Evolutionary conservation across 257 asterid species (phyloP).

Genomic region (Cinchona pubescens): DNA sequence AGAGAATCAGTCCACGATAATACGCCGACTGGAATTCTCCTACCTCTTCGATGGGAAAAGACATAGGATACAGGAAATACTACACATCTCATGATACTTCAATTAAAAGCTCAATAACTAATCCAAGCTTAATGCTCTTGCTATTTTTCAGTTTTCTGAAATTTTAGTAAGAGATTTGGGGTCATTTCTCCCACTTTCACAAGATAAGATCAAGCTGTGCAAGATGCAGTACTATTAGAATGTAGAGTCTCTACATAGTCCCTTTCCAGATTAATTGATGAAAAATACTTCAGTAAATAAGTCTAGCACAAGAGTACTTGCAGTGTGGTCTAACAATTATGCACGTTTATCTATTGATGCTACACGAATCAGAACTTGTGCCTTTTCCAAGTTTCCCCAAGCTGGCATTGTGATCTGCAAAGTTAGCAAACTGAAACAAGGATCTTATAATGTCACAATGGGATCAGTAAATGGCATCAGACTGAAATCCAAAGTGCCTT

Average conservation of each 20-base stretch:
- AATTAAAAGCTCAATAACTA: not conserved
- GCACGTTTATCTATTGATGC: too few species aligned
- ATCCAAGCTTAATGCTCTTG: not conserved
- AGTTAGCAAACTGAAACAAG: not conserved
- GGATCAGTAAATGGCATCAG: not conserved
- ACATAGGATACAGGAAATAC: not conserved
- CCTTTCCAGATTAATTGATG: not conserved
- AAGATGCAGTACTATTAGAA: not conserved
- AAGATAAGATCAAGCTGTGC: not conserved
- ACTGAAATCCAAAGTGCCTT: not conserved
- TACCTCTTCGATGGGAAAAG: not conserved
- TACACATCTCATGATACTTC: not conserved
- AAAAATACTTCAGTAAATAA: too few species aligned
- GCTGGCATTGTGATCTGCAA: not conserved
- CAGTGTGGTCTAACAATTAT: not conserved
- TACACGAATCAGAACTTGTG: not conserved
- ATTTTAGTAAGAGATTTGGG: not conserved
- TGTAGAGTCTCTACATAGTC: not conserved
- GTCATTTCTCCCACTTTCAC: not conserved
- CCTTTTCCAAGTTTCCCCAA: not conserved
- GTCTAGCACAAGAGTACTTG: not conserved
- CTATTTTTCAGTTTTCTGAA: conserved; percentile 4
- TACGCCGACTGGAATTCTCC: not conserved
- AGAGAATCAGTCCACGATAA: too few species aligned
- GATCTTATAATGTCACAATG: not conserved